Percentiles rank a stretch among this genome's conserved stretches.
Evolutionary conservation across 2,329 filamentous ascomycete genomes (phyloP).

Genomic region (Penicillium vulpinum): DNA sequence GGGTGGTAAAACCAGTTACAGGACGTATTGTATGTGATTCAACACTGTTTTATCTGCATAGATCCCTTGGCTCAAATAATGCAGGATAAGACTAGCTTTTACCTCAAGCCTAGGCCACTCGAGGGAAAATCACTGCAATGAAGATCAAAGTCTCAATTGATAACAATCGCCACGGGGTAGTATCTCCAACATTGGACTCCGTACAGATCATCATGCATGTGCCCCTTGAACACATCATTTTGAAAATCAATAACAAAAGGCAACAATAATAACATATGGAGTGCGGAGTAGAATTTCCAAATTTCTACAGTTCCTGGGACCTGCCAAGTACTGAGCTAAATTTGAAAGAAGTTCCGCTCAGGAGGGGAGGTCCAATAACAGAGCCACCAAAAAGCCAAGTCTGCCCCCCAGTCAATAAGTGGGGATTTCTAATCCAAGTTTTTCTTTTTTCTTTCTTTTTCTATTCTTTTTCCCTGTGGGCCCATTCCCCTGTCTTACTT

Average conservation of each 20-base stretch:
- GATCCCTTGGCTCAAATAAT: conserved; percentile 1
- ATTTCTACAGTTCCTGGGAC: neutral
- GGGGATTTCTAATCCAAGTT: neutral
- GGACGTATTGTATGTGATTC: neutral
- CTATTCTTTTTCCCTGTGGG: neutral
- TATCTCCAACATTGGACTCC: neutral
- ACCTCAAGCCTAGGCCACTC: conserved; percentile 1
- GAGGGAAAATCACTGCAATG: conserved; percentile 3
- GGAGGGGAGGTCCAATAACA: neutral
- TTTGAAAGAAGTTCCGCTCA: neutral
- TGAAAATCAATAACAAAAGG: neutral
- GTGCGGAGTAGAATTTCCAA: neutral
- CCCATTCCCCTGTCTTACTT: conserved; percentile 6
- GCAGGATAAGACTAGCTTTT: neutral
- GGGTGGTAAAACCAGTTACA: too few relatives aligned
- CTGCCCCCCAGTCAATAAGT: neutral
- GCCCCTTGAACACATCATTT: neutral
- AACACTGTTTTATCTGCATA: too few relatives aligned
- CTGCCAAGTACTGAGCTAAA: neutral
- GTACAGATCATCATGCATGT: conserved; percentile 2
- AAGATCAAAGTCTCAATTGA: conserved; percentile 3
- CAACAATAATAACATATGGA: neutral
- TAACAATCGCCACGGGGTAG: conserved; percentile 2
- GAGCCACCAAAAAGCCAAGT: neutral
- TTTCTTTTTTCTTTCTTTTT: neutral